Evolutionary conservation across 306 rosid species (phyloP).

Genomic region (Quercus bicolor): DNA sequence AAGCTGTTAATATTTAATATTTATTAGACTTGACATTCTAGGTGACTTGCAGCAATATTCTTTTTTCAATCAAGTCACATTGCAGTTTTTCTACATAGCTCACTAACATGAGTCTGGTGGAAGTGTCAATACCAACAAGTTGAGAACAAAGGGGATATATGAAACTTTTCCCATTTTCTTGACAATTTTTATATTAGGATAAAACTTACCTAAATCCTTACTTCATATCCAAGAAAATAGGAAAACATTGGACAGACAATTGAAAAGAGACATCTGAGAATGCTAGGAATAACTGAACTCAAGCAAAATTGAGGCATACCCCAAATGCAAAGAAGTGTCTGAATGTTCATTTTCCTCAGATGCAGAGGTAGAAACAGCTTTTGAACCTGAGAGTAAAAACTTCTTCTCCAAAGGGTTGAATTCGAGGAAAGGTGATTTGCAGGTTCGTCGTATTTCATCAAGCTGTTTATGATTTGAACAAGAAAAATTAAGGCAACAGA

Average conservation of each 20-base stretch:
- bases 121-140: not conserved
- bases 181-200: not conserved
- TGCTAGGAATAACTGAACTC: not conserved
- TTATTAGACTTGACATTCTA: not conserved
- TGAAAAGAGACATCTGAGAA: not conserved
- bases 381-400: constrained; percentile 20
- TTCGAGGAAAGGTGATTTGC: constrained; percentile 28
- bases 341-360: constrained; percentile 48
- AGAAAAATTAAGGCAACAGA: not conserved
- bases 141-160: not conserved
- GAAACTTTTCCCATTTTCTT: no score
- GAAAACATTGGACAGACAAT: not conserved
- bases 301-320: constrained; percentile 32
- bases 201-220: not conserved
- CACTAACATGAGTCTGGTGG: not conserved
- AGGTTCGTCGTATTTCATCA: constrained; percentile 31
- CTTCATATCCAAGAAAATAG: not conserved
- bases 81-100: not conserved
- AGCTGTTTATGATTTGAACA: constrained; percentile 26
- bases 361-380: constrained; percentile 19
- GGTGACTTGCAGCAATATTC: no score
- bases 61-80: not conserved
- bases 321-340: constrained; percentile 59
- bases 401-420: constrained; percentile 34
- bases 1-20: no score